A percentile compares a stretch with the other conserved stretches of the same genome.
Conservation (phyloP, 495 filamentous ascomycete species). For the Parathielavia appendiculata region DNA sequence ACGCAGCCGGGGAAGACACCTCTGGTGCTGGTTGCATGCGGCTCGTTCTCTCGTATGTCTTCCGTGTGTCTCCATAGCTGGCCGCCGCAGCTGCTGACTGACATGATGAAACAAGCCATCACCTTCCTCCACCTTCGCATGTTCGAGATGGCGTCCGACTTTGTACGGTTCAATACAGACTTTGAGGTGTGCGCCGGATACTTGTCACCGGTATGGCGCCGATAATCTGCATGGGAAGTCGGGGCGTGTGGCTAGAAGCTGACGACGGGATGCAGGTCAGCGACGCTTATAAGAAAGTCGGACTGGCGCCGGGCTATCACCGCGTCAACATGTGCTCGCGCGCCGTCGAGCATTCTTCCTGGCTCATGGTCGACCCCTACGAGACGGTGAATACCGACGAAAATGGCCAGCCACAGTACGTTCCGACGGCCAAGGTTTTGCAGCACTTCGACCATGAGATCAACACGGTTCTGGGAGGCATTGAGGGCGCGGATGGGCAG, state of each 20-base stretch:
- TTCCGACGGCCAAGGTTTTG: conserved; percentile 80
- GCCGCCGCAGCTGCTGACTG: conserved; percentile 10
- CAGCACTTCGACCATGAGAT: conserved; percentile 89
- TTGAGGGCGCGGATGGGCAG: conserved; percentile 58
- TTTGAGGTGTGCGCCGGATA: conserved; percentile 86
- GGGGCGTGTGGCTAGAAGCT: background rate
- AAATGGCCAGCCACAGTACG: conserved; percentile 68
- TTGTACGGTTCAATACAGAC: conserved; percentile 68
- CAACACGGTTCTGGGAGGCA: conserved; percentile 69
- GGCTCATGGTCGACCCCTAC: conserved; percentile 86
- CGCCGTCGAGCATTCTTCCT: conserved; percentile 70
- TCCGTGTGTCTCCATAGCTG: background rate
- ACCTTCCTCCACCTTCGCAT: conserved; percentile 88
- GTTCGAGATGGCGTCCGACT: conserved; percentile 88
- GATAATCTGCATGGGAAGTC: no score
- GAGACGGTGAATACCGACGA: conserved; percentile 42
- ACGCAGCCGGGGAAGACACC: conserved; percentile 65
- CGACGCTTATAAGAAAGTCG: conserved; percentile 88
- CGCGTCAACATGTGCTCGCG: conserved; percentile 65
- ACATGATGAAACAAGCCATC: conserved; percentile 45
- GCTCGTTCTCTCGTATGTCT: conserved; percentile 62
- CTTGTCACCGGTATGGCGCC: conserved; percentile 45
- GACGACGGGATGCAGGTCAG: conserved; percentile 16
- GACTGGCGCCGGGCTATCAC: conserved; percentile 55
- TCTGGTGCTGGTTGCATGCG: conserved; percentile 80